Evolutionary conservation across 441 rosid species (phyloP).

Genomic region (Hura crepitans): DNA sequence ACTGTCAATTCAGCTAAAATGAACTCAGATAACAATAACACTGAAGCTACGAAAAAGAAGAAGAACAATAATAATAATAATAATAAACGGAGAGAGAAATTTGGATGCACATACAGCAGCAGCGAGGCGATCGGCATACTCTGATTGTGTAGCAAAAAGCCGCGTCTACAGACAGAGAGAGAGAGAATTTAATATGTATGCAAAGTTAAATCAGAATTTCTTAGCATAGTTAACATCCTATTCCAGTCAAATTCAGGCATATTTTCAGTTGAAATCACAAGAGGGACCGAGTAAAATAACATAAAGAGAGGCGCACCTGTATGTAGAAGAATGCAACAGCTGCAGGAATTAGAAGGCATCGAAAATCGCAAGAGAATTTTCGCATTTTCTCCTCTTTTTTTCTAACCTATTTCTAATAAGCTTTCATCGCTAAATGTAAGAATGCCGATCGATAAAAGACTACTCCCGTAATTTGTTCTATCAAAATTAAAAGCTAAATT

Average conservation of each 20-base stretch:
- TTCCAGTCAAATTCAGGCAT: background rate
- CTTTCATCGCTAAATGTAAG: too few species aligned
- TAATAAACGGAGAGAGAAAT: background rate
- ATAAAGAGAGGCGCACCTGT: constrained; percentile 43
- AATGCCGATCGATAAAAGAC: too few species aligned
- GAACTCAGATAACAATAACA: background rate
- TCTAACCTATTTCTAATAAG: too few species aligned
- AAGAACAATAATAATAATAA: background rate
- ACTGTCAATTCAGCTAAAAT: background rate
- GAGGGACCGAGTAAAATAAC: background rate
- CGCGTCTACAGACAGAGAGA: constrained; percentile 51
- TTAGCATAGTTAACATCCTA: background rate
- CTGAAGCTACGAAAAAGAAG: background rate
- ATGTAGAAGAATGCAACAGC: constrained; percentile 69
- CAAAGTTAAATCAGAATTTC: background rate
- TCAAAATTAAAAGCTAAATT: too few species aligned
- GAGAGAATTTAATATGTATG: background rate
- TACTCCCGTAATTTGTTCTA: too few species aligned
- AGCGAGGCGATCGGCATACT: constrained; percentile 78
- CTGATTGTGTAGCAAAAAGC: constrained; percentile 76
- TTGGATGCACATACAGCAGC: constrained; percentile 48
- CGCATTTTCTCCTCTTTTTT: constrained; percentile 8
- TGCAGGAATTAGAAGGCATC: constrained; percentile 76
- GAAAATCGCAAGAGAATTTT: constrained; percentile 57
- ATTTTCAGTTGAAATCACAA: background rate